Conservation (phyloP, 129 eudicot species). For the Centella asiatica region DNA sequence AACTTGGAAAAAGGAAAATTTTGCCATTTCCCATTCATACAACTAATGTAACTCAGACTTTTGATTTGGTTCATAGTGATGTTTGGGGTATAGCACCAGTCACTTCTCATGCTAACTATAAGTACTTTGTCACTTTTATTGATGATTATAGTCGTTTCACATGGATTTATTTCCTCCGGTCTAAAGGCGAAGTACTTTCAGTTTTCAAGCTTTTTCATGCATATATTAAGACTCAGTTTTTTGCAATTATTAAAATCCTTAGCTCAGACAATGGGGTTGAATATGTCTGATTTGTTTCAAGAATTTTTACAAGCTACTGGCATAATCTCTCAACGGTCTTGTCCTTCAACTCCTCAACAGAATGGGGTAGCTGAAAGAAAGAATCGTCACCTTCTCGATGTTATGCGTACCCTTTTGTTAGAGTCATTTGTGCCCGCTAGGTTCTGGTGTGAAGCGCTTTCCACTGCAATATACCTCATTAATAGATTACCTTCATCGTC, state of each 20-base stretch:
- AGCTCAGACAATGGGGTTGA: constrained; percentile 4
- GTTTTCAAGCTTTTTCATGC: neutral
- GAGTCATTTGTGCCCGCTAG: constrained; percentile 4
- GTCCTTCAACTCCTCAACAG: constrained; percentile 16
- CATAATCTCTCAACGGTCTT: neutral
- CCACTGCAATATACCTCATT: too few relatives aligned
- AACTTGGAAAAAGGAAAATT: constrained; percentile 12
- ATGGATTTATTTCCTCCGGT: constrained; percentile 14
- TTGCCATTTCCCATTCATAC: neutral
- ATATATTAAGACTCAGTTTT: constrained; percentile 3
- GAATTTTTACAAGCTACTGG: constrained; percentile 6
- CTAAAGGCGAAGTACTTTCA: constrained; percentile 5
- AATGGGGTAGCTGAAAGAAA: constrained; percentile 16
- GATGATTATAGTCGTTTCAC: constrained; percentile 13
- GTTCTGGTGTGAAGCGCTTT: too few relatives aligned
- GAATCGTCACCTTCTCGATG: constrained; percentile 7
- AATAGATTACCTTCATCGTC: too few relatives aligned
- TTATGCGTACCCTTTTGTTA: neutral
- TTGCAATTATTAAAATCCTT: neutral
- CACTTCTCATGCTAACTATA: constrained; percentile 6
- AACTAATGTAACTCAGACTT: neutral
- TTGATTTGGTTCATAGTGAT: constrained; percentile 11
- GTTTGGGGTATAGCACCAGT: constrained; percentile 11
- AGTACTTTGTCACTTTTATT: constrained; percentile 17
- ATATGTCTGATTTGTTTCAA: constrained; percentile 7